A percentile compares a stretch with the other conserved stretches of the same genome.
Evolutionary conservation across 225 moss, liverwort and hornwort genomes (phyloP).

Genomic region (Pseudisothecium myosuroides): DNA sequence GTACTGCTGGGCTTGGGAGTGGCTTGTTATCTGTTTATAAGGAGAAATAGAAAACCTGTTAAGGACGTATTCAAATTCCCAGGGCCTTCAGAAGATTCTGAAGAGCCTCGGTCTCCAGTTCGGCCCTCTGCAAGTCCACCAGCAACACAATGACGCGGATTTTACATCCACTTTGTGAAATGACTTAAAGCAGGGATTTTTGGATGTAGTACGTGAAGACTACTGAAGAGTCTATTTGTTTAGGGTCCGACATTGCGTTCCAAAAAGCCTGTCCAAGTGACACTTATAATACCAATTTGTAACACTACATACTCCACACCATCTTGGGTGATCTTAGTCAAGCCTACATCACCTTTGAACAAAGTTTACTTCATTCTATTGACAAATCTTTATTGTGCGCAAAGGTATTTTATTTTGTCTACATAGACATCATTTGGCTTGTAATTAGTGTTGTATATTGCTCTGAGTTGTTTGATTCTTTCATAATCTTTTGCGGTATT

Average conservation of each 20-base stretch:
- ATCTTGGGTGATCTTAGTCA: background rate
- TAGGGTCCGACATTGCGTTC: background rate
- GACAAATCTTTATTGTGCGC: background rate
- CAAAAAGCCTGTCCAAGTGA: accelerated
- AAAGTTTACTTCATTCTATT: background rate
- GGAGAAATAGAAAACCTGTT: background rate
- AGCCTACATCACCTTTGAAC: background rate
- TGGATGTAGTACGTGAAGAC: background rate
- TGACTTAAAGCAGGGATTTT: too few relatives aligned
- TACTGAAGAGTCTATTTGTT: background rate
- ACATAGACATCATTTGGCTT: too few relatives aligned
- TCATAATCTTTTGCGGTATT: background rate
- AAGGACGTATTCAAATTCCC: accelerated
- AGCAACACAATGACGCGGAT: background rate
- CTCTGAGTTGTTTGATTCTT: too few relatives aligned
- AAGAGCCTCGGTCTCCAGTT: background rate
- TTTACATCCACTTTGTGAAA: too few relatives aligned
- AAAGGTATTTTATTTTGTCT: background rate
- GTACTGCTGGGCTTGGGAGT: background rate
- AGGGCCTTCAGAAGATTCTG: background rate
- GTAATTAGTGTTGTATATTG: too few relatives aligned
- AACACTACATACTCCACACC: background rate
- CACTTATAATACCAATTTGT: background rate
- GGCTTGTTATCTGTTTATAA: background rate
- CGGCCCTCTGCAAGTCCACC: background rate